Percentiles rank a stretch among this genome's conserved stretches.
phyloP scores from a whole-genome alignment of 2,329 filamentous ascomycete genomes.

The Cercospora berteroae region DNA sequence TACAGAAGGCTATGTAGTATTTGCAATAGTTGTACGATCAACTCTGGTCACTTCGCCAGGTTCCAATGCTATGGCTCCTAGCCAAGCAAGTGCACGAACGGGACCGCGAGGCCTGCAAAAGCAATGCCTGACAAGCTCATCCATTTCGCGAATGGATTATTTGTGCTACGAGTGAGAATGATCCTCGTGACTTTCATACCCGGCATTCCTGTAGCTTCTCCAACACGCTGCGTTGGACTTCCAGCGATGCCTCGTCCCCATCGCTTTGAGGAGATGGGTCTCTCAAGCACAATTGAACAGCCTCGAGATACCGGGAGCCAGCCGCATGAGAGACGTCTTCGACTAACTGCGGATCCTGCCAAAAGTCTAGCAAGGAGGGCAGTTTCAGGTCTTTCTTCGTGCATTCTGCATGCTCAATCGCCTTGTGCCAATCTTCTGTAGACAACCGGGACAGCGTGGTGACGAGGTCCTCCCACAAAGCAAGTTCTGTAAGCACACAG shows the following conservation, averaged over 20 bases:
- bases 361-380: background rate
- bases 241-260: background rate
- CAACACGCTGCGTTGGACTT: background rate
- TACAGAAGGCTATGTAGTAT: background rate
- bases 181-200: background rate
- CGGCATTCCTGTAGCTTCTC: background rate
- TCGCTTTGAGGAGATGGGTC: background rate
- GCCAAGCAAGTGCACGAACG: background rate
- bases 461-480: constrained; percentile 56
- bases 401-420: background rate
- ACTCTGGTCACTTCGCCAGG: background rate
- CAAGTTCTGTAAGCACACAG: constrained; percentile 70
- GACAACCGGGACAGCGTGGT: background rate
- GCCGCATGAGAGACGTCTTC: background rate
- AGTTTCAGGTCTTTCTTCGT: background rate
- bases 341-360: background rate
- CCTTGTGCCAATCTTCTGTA: background rate
- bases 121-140: background rate
- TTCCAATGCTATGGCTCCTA: too few relatives aligned
- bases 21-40: background rate
- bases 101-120: background rate
- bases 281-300: background rate
- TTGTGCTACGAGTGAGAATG: background rate
- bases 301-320: background rate
- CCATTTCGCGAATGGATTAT: background rate